Evolutionary conservation across 805 yeast genomes (phyloP).

Genomic region (Zygosaccharomyces lentus): DNA sequence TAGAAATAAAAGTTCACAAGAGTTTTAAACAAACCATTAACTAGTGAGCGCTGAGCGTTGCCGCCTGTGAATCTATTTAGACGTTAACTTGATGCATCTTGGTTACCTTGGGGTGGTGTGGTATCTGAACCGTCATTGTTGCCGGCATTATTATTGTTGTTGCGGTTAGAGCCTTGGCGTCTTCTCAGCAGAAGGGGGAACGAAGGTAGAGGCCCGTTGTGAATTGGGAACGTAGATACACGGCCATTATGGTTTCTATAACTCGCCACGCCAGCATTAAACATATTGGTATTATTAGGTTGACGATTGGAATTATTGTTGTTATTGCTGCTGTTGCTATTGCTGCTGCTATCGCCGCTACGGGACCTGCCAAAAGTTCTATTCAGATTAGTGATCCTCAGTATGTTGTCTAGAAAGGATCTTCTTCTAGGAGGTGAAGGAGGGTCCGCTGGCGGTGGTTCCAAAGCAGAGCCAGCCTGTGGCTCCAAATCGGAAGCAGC

Average conservation of each 20-base stretch:
- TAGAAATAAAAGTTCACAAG: not conserved
- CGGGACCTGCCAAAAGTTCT: conserved; percentile 11
- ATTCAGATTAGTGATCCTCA: conserved; percentile 14
- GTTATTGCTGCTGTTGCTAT: conserved; percentile 2
- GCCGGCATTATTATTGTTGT: conserved; percentile 2
- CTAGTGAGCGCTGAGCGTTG: not conserved
- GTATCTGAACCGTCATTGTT: not conserved
- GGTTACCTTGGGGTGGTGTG: not conserved
- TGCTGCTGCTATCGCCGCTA: conserved; percentile 3
- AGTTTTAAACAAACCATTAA: not conserved
- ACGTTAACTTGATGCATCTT: not conserved
- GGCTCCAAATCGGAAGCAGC: not conserved
- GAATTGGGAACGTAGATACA: conserved; percentile 24
- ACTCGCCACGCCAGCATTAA: conserved; percentile 35
- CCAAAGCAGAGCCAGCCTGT: not conserved
- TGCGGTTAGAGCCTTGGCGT: conserved; percentile 5
- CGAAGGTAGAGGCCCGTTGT: conserved; percentile 11
- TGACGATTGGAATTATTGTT: not conserved
- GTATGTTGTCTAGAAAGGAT: conserved; percentile 16
- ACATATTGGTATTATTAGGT: conserved; percentile 13
- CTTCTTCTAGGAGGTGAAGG: conserved; percentile 13
- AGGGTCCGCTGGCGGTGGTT: not conserved
- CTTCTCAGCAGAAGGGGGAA: conserved; percentile 7
- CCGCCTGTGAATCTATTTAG: not conserved
- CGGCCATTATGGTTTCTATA: conserved; percentile 28